Conservation (phyloP, 1,139 yeast species). For the Hanseniaspora gamundiae region DNA sequence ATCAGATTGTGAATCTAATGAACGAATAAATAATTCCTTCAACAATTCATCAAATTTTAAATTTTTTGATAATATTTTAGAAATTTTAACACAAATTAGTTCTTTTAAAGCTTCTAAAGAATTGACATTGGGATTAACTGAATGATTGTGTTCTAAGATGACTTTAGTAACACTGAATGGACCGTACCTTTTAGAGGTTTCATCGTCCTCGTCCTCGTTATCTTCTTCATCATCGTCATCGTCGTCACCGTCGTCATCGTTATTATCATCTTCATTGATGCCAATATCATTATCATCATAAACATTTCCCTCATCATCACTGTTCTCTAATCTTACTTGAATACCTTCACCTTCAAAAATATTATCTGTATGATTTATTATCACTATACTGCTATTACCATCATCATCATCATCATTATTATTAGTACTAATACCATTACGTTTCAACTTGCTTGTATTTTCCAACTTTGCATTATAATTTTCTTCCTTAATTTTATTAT, state of each 20-base stretch:
- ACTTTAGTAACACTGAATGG: constrained; percentile 25
- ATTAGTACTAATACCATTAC: no score
- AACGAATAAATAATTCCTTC: constrained; percentile 17
- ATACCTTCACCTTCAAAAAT: constrained; percentile 3
- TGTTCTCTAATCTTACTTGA: neutral
- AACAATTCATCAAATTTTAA: constrained; percentile 22
- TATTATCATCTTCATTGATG: constrained; percentile 3
- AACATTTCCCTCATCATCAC: constrained; percentile 3
- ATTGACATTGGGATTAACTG: constrained; percentile 20
- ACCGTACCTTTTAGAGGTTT: constrained; percentile 9
- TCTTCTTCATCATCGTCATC: constrained; percentile 5
- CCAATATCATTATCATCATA: constrained; percentile 2
- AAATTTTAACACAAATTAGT: constrained; percentile 23
- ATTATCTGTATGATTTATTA: neutral
- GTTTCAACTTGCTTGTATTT: no score
- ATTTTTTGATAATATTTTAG: constrained; percentile 23
- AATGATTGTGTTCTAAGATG: constrained; percentile 25
- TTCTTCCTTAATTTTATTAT: constrained; percentile 1
- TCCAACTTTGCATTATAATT: neutral
- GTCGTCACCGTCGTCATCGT: constrained; percentile 2
- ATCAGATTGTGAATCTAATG: neutral
- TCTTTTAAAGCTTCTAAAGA: constrained; percentile 13
- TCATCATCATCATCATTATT: constrained; percentile 1
- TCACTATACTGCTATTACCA: neutral
- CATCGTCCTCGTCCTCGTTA: constrained; percentile 5